Percentiles rank a stretch among this genome's conserved stretches.
phyloP scores from a whole-genome alignment of 2,329 filamentous ascomycete species.

The Tolypocladium paradoxum region DNA sequence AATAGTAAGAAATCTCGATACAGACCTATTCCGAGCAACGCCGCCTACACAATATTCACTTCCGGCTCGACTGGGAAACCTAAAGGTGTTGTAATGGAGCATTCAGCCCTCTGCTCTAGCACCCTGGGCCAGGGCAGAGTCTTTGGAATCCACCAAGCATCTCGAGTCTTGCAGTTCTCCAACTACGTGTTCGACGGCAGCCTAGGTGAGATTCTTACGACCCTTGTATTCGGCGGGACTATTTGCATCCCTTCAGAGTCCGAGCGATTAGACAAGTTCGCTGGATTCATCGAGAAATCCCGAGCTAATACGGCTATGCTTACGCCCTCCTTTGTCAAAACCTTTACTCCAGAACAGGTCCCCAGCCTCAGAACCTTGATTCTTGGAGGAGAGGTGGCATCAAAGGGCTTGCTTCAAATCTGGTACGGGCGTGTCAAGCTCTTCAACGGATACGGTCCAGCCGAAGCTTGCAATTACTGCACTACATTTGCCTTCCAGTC shows the following conservation, averaged over 20 bases:
- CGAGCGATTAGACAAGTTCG: background rate
- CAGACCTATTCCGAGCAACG: background rate
- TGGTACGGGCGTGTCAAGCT: slow-evolving; percentile 8
- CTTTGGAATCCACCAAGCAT: slow-evolving; percentile 32
- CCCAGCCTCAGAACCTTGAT: slow-evolving; percentile 4
- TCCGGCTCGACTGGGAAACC: slow-evolving; percentile 16
- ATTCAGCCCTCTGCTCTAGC: slow-evolving; percentile 41
- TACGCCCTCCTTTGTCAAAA: slow-evolving; percentile 7
- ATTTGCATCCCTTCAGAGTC: slow-evolving; percentile 11
- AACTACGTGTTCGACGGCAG: slow-evolving; percentile 39
- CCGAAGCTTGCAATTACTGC: slow-evolving; percentile 7
- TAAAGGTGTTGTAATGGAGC: slow-evolving; percentile 22
- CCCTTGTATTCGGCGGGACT: slow-evolving; percentile 9
- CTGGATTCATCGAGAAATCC: slow-evolving; percentile 1
- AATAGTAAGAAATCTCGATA: background rate
- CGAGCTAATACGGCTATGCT: slow-evolving; percentile 6
- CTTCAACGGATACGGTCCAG: slow-evolving; percentile 9
- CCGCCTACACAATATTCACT: slow-evolving; percentile 15
- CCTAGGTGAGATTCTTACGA: slow-evolving; percentile 16
- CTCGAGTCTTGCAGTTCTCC: slow-evolving; percentile 42
- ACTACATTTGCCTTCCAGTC: background rate
- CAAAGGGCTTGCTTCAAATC: slow-evolving; percentile 1
- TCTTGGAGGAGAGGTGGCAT: slow-evolving; percentile 6
- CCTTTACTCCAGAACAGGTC: slow-evolving; percentile 5
- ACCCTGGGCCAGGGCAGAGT: slow-evolving; percentile 34